phyloP scores from a whole-genome alignment of 139 green algal genomes.

The Chlamydomonas schloesseri region DNA sequence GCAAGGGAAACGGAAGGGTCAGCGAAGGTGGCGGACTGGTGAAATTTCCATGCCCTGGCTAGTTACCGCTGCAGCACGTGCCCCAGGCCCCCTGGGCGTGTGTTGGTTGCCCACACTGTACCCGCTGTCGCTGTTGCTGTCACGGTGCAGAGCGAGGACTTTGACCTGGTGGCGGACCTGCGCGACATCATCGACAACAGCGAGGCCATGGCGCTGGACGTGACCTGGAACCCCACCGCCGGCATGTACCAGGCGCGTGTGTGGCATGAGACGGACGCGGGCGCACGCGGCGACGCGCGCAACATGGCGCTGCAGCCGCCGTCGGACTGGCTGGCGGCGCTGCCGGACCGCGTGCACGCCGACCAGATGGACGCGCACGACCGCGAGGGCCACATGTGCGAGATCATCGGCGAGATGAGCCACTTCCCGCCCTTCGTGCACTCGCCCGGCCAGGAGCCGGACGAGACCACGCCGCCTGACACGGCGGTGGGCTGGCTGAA shows the following conservation, averaged over 20 bases:
- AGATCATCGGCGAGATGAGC: constrained; percentile 42
- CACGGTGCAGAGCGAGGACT: constrained; percentile 40
- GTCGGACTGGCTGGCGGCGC: constrained; percentile 11
- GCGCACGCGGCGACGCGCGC: constrained; percentile 17
- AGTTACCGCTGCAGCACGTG: too few species aligned
- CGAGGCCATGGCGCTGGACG: constrained; percentile 48
- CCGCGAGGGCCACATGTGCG: constrained; percentile 43
- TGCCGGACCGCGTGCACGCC: constrained; percentile 24
- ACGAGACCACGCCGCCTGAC: constrained; percentile 22
- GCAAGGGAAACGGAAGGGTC: too few species aligned
- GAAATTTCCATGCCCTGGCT: too few species aligned
- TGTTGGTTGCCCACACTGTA: too few species aligned
- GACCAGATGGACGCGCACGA: constrained; percentile 49
- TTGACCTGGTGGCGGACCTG: constrained; percentile 51
- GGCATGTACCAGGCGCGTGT: constrained; percentile 57
- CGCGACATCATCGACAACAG: constrained; percentile 58
- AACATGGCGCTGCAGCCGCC: constrained; percentile 27
- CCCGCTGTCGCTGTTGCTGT: not conserved
- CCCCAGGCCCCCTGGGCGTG: too few species aligned
- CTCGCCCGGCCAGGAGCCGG: not conserved
- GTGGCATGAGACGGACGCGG: constrained; percentile 45
- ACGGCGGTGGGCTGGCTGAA: constrained; percentile 42
- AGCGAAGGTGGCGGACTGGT: too few species aligned
- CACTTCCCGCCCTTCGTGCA: constrained; percentile 39
- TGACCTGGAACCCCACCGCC: constrained; percentile 58